phyloP scores from a whole-genome alignment of 164 flowering plant species.

The Dillenia suffruticosa region DNA sequence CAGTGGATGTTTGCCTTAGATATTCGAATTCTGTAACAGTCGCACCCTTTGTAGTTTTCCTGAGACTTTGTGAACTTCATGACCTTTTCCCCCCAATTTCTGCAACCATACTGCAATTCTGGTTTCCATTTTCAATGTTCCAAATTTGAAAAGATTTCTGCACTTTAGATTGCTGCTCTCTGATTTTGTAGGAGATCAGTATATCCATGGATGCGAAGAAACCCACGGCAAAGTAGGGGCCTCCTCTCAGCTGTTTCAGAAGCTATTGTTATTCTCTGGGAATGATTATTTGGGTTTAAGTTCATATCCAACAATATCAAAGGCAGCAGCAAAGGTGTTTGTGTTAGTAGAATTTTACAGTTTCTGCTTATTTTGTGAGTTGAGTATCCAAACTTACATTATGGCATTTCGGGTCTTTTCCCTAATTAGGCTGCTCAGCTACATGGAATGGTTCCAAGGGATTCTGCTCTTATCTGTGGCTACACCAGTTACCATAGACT shows the following conservation, averaged over 20 bases:
- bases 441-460: constrained; percentile 95
- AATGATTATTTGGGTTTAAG: constrained; percentile 96
- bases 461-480: constrained; percentile 93
- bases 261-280: constrained; percentile 80
- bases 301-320: constrained; percentile 71
- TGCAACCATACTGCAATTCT: no score
- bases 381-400: background rate
- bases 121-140: no score
- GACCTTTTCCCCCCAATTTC: background rate
- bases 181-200: constrained; percentile 52
- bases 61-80: background rate
- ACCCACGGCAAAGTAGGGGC: constrained; percentile 14
- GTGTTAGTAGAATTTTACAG: background rate
- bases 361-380: background rate
- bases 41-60: no score
- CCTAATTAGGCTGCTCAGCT: constrained; percentile 61
- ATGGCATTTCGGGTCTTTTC: background rate
- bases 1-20: no score
- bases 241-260: constrained; percentile 22
- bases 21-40: no score
- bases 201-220: constrained; percentile 8
- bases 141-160: no score
- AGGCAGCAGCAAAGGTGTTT: constrained; percentile 67
- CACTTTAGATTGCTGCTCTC: background rate
- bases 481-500: constrained; percentile 76